A percentile compares a stretch with the other conserved stretches of the same genome.
Conservation (phyloP, 176 grass and related monocot species). For the Aegilops tauschii region DNA sequence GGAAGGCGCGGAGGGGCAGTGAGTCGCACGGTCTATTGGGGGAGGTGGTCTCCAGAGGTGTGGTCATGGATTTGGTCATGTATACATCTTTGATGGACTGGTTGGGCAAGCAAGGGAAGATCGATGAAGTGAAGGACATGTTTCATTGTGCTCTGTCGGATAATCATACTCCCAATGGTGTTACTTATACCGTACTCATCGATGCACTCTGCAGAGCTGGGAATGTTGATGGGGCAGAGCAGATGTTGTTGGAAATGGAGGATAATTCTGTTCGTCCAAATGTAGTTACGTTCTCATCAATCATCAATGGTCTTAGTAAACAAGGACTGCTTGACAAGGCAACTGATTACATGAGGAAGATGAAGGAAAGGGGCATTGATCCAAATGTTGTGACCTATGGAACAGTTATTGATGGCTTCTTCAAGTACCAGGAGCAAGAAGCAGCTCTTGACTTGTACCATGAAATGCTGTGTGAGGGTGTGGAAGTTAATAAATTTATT, state of each 20-base stretch:
- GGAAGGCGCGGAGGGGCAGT: conserved; percentile 31
- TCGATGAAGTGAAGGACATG: conserved; percentile 47
- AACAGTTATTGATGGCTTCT: conserved; percentile 74
- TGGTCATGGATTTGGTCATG: conserved; percentile 75
- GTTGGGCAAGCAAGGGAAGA: conserved; percentile 53
- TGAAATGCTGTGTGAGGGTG: conserved; percentile 55
- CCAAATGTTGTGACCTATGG: conserved; percentile 82
- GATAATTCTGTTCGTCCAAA: conserved; percentile 50
- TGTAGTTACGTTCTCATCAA: conserved; percentile 72
- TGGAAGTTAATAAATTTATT: conserved; percentile 57
- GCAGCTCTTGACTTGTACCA: conserved; percentile 60
- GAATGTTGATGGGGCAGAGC: conserved; percentile 63
- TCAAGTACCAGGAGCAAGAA: conserved; percentile 59
- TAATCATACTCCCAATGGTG: conserved; percentile 55
- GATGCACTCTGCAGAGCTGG: conserved; percentile 63
- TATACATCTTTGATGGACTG: conserved; percentile 71
- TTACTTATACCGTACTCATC: conserved; percentile 75
- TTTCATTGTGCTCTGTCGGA: conserved; percentile 41
- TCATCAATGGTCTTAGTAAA: conserved; percentile 78
- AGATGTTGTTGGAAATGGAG: conserved; percentile 55
- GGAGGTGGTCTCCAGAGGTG: conserved; percentile 62
- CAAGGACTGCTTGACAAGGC: conserved; percentile 51
- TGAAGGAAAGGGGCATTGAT: conserved; percentile 65
- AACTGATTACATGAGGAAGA: conserved; percentile 47
- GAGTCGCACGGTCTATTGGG: conserved; percentile 45